Base-by-base conservation (phyloP, 2,329 filamentous ascomycete genomes). In the Penicillium sp. region DNA sequence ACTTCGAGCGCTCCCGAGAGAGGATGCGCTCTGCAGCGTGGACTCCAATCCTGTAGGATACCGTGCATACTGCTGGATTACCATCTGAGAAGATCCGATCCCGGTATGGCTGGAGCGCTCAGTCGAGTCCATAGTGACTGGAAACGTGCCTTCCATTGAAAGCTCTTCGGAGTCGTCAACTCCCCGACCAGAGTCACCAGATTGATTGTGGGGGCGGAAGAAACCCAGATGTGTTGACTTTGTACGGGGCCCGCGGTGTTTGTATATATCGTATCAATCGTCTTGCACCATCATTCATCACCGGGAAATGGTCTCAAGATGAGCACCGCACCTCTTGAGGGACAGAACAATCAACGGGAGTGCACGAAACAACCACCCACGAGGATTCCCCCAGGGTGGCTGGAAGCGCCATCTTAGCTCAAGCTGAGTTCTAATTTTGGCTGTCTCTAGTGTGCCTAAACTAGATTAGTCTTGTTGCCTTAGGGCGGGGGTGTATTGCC, bases 11-110 rank as follows among this genome's bases (percentile, higher is more conserved):
- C 72, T 76, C 19, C 70, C 71, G 18, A 73, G 60, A 0, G 75
- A 75, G n/a, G 75, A 76, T 51, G 68, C 71, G 63, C 72, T 75
- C 56, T 69, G 75, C 39, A 77, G 54, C 6, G 73, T 66, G 9
- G 72, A 69, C 43, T 77, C 74, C 56, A 76, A 61, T 2, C 67
- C 63, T 16, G 73, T 41, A 33, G 75, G 69, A 62, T 75, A 77
- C 56, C 73, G 69, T 16, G 75, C 73, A 69, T 75, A 77, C 56
- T 77, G 75, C 58, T 76, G 75, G 57, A 75, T 66, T 35, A 76
- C 70, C 59, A 74, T 68, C 35, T 69, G 70, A 43, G 65, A 60
- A 18, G 59, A 60, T 53, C 61, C 62, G 47, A 71, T 58, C 27
- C 72, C 72, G 36, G 59, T 62, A 16, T 66, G 64, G 24, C 67